Percentiles rank a stretch among this genome's conserved stretches.
phyloP scores from a whole-genome alignment of 2,329 filamentous ascomycete species.

The Monosporascus sp. region DNA sequence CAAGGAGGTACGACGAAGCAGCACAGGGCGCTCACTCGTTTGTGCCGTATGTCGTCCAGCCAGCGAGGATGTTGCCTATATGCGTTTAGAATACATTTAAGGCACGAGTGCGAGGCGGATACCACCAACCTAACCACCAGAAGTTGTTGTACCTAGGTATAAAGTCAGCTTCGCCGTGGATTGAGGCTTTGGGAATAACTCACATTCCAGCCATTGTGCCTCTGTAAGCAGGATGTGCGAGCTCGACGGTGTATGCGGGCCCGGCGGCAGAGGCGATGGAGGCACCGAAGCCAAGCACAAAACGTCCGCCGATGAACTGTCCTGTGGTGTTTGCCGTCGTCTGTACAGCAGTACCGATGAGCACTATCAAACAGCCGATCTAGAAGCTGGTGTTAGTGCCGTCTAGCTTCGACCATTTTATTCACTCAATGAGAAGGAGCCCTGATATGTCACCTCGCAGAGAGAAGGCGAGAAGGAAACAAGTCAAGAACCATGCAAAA shows the following conservation, averaged over 20 bases:
- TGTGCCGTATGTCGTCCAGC: slow-evolving; percentile 45
- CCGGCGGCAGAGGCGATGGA: slow-evolving; percentile 55
- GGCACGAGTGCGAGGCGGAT: neutral
- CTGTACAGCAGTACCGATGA: slow-evolving; percentile 47
- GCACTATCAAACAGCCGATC: slow-evolving; percentile 46
- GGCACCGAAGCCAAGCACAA: slow-evolving; percentile 53
- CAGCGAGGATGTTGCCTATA: slow-evolving; percentile 48
- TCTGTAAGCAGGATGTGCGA: slow-evolving; percentile 58
- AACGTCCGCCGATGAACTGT: slow-evolving; percentile 53
- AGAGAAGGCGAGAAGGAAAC: too few relatives aligned
- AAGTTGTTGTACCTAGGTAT: slow-evolving; percentile 33
- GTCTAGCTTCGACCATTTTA: too few relatives aligned
- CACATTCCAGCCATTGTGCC: slow-evolving; percentile 57
- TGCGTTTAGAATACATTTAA: slow-evolving; percentile 4
- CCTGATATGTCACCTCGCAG: too few relatives aligned
- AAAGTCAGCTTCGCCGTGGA: neutral
- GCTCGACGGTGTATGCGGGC: slow-evolving; percentile 60
- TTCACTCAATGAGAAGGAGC: too few relatives aligned
- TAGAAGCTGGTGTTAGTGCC: neutral
- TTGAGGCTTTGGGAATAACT: slow-evolving; percentile 40
- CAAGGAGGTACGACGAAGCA: neutral
- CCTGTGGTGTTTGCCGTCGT: slow-evolving; percentile 38
- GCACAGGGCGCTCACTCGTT: slow-evolving; percentile 10
- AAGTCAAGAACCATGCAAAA: neutral
- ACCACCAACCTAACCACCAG: slow-evolving; percentile 29